Conservation (phyloP, 345 rosid species). For the Hibiscus trionum region DNA sequence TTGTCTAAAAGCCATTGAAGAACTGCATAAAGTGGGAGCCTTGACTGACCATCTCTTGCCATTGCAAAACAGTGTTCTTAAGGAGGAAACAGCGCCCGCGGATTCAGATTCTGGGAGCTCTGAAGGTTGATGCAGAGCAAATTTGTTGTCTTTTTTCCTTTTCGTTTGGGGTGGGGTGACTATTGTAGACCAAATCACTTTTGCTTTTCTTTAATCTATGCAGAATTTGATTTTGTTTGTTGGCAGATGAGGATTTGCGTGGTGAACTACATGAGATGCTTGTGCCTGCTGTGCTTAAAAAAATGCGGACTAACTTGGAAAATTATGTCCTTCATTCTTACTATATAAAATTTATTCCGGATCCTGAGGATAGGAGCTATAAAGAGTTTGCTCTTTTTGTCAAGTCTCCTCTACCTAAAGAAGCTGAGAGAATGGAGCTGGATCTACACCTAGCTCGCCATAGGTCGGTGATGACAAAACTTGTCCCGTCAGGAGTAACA, state of each 20-base stretch:
- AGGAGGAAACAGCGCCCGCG: conserved; percentile 30
- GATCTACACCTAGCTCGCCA: conserved; percentile 86
- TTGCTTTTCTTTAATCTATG: neutral
- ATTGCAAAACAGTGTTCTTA: conserved; percentile 25
- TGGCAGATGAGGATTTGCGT: conserved; percentile 48
- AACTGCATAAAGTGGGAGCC: conserved; percentile 75
- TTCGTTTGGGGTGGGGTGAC: neutral
- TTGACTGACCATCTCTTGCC: conserved; percentile 64
- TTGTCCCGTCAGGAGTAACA: conserved; percentile 39
- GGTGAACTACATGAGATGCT: conserved; percentile 71
- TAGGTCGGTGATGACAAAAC: conserved; percentile 58
- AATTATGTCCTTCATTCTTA: conserved; percentile 41
- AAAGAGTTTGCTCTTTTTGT: conserved; percentile 70
- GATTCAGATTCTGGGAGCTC: conserved; percentile 27
- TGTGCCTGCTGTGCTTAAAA: conserved; percentile 53
- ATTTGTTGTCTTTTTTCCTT: conserved; percentile 1
- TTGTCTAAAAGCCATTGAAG: conserved; percentile 70
- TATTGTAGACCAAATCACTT: neutral
- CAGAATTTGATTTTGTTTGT: conserved; percentile 18
- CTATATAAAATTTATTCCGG: conserved; percentile 53
- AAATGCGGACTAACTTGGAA: conserved; percentile 42
- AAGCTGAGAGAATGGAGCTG: conserved; percentile 65
- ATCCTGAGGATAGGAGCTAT: conserved; percentile 71
- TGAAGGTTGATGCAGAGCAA: conserved; percentile 44
- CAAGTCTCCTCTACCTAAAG: conserved; percentile 65